Conservation (phyloP, 768 basidiomycete genomes). For the Tricholoma terreum region DNA sequence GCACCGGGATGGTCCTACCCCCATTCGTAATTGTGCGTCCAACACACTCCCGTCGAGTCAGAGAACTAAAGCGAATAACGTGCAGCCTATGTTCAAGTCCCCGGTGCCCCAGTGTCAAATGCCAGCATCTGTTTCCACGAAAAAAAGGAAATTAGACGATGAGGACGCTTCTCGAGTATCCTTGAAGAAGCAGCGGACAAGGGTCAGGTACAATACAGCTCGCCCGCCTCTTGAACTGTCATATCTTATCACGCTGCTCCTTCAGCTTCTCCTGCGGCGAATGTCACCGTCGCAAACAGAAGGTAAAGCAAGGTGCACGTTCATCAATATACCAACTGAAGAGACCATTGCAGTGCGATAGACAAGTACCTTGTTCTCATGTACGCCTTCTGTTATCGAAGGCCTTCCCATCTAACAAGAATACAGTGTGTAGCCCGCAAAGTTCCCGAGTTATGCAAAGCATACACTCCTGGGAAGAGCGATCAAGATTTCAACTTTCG, state of each 20-base stretch:
- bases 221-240: slow-evolving; percentile 6
- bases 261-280: slow-evolving; percentile 81
- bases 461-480: slow-evolving; percentile 83
- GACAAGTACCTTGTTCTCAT: slow-evolving; percentile 83
- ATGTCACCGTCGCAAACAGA: slow-evolving; percentile 87
- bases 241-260: slow-evolving; percentile 5
- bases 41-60: slow-evolving; percentile 3
- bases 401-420: slow-evolving; percentile 9
- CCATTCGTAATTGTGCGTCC: background rate
- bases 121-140: slow-evolving; percentile 33
- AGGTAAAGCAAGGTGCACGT: slow-evolving; percentile 41
- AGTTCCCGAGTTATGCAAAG: slow-evolving; percentile 84
- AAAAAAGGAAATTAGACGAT: slow-evolving; percentile 65
- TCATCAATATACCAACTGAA: slow-evolving; percentile 12
- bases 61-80: background rate
- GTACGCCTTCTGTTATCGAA: slow-evolving; percentile 37
- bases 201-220: slow-evolving; percentile 60
- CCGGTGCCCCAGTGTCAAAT: slow-evolving; percentile 16
- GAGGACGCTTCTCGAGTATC: slow-evolving; percentile 43
- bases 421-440: slow-evolving; percentile 77
- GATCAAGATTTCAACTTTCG: slow-evolving; percentile 80
- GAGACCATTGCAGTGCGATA: slow-evolving; percentile 60
- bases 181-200: slow-evolving; percentile 67
- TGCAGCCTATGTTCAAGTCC: slow-evolving; percentile 34
- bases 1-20: background rate